Base-by-base conservation (phyloP, 2,329 filamentous ascomycete species). In the Drechmeria coniospora region DNA sequence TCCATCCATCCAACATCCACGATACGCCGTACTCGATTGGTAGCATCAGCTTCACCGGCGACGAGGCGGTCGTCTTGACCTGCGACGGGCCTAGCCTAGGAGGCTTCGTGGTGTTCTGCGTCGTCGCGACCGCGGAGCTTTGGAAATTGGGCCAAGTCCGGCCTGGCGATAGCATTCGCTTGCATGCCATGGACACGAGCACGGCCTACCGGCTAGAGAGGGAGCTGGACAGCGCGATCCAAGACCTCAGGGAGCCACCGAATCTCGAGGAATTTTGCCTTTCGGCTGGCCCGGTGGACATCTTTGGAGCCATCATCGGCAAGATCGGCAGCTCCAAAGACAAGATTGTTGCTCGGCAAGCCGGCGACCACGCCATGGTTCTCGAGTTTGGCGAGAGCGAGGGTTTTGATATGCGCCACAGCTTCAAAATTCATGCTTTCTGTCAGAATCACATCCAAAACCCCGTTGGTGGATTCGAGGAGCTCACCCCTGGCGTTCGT, bases 1-100 rank as follows among this genome's bases (percentile, higher is more conserved):
- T 54, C 6, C 56, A 59, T 26, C 55, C 56, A 0, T 56, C 50
- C n/a, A 60, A 60, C 16, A 49, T 57, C 13, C 46, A 53, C 16
- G 54, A 56, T 15, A 49, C 45, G 16, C 49, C 49, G 1, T 57
- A 56, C 32, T 50, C 55, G 1, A 42, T 54, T 5, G 57, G 57
- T 2, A 52, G 53, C 17, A 42, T 59, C 4, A 60, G 51, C 38
- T 60, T 56, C 32, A 59, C 54, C 0, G 56, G 56, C 0, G 55
- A 59, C 17, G 51, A 54, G 18, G 46, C 52, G 2, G 52, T 59
- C 2, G 43, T 59, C 3, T 37, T 59, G 5, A 40, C 49, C 0
- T 45, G 43, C 6, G 56, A 61, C 33, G 54, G 53, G 0, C 57
- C 57, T 0, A 54, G 52, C 19, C 46, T 59, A 0, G 56, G 55